phyloP scores from a whole-genome alignment of 164 flowering plant species.

The Piper betle region DNA sequence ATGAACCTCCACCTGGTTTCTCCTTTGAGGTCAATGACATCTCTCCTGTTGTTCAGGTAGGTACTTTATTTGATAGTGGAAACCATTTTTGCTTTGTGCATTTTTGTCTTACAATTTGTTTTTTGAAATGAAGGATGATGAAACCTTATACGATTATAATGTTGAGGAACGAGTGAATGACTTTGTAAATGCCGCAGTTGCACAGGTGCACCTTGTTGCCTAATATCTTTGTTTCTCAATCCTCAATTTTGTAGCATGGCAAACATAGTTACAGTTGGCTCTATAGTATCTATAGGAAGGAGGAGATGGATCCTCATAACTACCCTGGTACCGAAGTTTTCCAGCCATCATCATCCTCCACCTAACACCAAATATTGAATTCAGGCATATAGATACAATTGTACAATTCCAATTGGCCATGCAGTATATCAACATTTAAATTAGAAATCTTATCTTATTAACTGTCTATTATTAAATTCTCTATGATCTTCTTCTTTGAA shows the following conservation, averaged over 20 bases:
- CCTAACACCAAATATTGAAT: too few relatives aligned
- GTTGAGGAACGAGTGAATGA: constrained; percentile 83
- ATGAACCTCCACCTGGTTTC: constrained; percentile 54
- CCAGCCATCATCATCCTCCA: too few relatives aligned
- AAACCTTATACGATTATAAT: constrained; percentile 75
- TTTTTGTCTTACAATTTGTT: not conserved
- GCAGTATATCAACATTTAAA: too few relatives aligned
- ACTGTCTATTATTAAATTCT: too few relatives aligned
- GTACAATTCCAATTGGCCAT: too few relatives aligned
- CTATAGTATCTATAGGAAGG: not conserved
- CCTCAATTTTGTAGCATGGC: not conserved
- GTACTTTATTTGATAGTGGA: not conserved
- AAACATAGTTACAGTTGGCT: not conserved
- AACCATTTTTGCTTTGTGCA: not conserved
- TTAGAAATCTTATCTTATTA: too few relatives aligned
- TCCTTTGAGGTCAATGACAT: constrained; percentile 48
- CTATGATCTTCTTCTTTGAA: too few relatives aligned
- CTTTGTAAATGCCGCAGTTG: constrained; percentile 77
- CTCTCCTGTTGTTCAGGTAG: constrained; percentile 53
- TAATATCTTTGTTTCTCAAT: not conserved
- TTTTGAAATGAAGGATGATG: constrained; percentile 28
- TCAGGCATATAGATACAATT: too few relatives aligned
- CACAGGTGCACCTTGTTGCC: constrained; percentile 34
- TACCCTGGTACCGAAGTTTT: too few relatives aligned
- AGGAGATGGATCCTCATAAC: not conserved